Conservation (phyloP, 306 rosid genomes). For the Spatholobus suberectus region DNA sequence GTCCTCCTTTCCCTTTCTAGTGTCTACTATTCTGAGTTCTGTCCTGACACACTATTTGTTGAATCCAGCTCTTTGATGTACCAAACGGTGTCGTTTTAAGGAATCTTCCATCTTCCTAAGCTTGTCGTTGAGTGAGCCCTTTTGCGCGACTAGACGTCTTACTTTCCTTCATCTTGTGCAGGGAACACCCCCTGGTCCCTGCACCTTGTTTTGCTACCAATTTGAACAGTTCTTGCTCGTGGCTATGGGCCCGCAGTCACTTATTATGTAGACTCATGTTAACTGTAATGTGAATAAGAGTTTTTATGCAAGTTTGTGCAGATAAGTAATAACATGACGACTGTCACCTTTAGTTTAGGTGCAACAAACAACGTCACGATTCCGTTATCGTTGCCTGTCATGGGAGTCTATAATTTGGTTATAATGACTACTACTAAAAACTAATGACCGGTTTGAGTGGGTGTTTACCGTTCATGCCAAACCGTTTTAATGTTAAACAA, state of each 20-base stretch:
- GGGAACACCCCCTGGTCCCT: slow-evolving; percentile 10
- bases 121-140: not conserved
- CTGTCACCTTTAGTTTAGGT: not conserved
- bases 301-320: not conserved
- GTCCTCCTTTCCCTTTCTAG: not conserved
- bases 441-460: no score
- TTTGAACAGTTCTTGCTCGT: not conserved
- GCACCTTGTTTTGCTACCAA: not conserved
- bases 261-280: not conserved
- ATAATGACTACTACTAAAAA: no score
- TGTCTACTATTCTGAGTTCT: not conserved
- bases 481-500: no score
- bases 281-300: not conserved
- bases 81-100: slow-evolving; percentile 28
- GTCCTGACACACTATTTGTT: slow-evolving; percentile 4
- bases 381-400: not conserved
- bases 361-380: not conserved
- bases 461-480: no score
- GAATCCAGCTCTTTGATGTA: slow-evolving; percentile 17
- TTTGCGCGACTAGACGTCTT: not conserved
- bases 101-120: slow-evolving; percentile 13
- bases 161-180: not conserved
- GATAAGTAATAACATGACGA: not conserved
- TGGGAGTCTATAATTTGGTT: not conserved
- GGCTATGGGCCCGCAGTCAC: not conserved